Evolutionary conservation across 306 rosid genomes (phyloP), one percentile per base, ranked within the genome.

Genomic region (Citrullus mucosospermus): DNA sequence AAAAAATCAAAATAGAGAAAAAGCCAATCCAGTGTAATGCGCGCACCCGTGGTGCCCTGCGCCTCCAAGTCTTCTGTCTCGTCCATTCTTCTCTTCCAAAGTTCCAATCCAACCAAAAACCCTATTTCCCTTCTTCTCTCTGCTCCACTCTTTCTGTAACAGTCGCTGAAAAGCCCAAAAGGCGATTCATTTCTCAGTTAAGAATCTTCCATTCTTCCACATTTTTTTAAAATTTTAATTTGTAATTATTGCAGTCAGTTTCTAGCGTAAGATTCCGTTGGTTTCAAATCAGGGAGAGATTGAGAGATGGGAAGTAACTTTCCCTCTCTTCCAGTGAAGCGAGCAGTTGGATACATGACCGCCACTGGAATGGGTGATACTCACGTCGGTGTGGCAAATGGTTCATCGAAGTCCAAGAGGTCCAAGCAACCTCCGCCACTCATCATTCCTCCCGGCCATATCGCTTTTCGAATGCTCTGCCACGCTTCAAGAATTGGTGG

Each of bases 401-500:
- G 89, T 50, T 63, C 91, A 17, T 78, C 90, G 51, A 92, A 95
- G 84, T 93, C 87, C 59, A 92, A 92, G 83, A 96, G 97, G 75
- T 81, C 88, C 56, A 90, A 87, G 83, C 69, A 65, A 59, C 88
- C 80, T 7, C 89, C 80, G 4, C 83, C 93, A 0, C 85, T 92
- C 38, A 10, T 70, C 44, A 81, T 87, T 0, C 92, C 97, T 6
- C 79, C 89, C 0, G 99, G 93, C 32, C 97, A 96, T 80, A 85
- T 79, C 9, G 82, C 96, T 13, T 92, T 96, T 85, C 96, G 99
- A 56, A 83, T 96, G 79, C 93, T 96, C 81, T 96, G 98, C 84
- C 88, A 96, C 82, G 83, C 93, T 30, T 86, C 99, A 1, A 88
- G 99, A 74, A 88, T 92, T 60, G 99, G 99, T 41, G 99, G 99